These are phyloP conservation scores for Silene noctiflora DNA, from an alignment of 179 eudicot species.

Conservation along the genomic window DNA sequence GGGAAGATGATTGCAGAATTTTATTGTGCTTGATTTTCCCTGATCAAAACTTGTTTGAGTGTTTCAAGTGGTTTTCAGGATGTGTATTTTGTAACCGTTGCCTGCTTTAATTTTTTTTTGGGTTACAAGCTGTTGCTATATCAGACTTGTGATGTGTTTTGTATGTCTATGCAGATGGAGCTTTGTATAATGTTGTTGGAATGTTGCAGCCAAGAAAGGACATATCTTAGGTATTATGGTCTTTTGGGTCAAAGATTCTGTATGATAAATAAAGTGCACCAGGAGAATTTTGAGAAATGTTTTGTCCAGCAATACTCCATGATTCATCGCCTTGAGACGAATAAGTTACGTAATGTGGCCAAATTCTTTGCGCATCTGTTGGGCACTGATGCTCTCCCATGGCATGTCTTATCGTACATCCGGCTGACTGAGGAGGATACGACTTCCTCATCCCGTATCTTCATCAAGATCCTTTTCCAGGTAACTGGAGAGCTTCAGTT, in stretches of 20 bases:
- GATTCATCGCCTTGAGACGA: slow-evolving; percentile 93
- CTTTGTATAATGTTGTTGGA: slow-evolving; percentile 81
- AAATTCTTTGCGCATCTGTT: slow-evolving; percentile 84
- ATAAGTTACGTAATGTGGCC: slow-evolving; percentile 82
- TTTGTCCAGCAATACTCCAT: slow-evolving; percentile 91
- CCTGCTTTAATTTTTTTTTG: neutral
- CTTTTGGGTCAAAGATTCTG: slow-evolving; percentile 89
- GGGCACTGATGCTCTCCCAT: slow-evolving; percentile 79
- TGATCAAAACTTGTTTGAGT: neutral
- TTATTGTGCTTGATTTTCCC: neutral
- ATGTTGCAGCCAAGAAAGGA: slow-evolving; percentile 96
- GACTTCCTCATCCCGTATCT: slow-evolving; percentile 90
- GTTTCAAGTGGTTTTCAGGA: neutral
- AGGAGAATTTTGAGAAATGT: slow-evolving; percentile 78
- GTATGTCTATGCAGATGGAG: slow-evolving; percentile 58
- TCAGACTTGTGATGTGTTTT: neutral
- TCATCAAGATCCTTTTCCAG: slow-evolving; percentile 95
- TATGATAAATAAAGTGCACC: slow-evolving; percentile 74
- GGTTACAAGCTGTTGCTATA: neutral
- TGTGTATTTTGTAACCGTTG: neutral
- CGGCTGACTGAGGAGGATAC: slow-evolving; percentile 89
- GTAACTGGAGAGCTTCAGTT: slow-evolving; percentile 27
- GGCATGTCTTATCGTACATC: slow-evolving; percentile 81
- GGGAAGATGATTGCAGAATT: neutral
- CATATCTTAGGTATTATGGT: slow-evolving; percentile 89